These are phyloP conservation scores for Elymus sibiricus DNA, from an alignment of 176 grass and related monocot genomes.

Conservation along the genomic window DNA sequence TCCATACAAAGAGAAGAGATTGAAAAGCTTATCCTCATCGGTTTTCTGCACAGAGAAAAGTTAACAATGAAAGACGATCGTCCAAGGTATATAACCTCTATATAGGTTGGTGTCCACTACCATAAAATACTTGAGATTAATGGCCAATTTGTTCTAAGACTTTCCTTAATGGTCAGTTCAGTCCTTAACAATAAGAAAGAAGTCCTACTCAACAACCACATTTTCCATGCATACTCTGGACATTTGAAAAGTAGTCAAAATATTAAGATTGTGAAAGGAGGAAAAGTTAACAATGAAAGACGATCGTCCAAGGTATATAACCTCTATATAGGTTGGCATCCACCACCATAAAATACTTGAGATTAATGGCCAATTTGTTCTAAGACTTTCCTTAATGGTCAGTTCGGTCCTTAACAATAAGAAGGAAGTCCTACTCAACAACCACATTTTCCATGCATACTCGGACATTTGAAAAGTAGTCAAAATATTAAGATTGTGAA, in stretches of 20 bases:
- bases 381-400: too few species aligned
- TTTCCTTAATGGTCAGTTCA: too few species aligned
- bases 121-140: background rate
- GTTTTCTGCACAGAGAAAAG: slow-evolving; percentile 57
- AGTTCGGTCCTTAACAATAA: background rate
- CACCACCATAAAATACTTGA: background rate
- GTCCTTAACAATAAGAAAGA: too few species aligned
- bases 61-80: background rate
- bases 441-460: background rate
- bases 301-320: background rate
- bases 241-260: too few species aligned
- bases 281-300: slow-evolving; percentile 1
- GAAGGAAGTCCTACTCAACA: background rate
- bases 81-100: background rate
- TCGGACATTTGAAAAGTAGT: background rate
- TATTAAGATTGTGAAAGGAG: too few species aligned
- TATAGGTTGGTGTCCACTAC: background rate
- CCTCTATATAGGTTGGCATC: background rate
- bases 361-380: too few species aligned
- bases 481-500: background rate
- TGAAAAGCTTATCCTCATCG: slow-evolving; percentile 96
- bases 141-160: too few species aligned
- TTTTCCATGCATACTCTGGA: too few species aligned
- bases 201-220: too few species aligned
- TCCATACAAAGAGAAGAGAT: slow-evolving; percentile 94